Base-by-base conservation (phyloP, 306 rosid genomes). In the Abrus precatorius region DNA sequence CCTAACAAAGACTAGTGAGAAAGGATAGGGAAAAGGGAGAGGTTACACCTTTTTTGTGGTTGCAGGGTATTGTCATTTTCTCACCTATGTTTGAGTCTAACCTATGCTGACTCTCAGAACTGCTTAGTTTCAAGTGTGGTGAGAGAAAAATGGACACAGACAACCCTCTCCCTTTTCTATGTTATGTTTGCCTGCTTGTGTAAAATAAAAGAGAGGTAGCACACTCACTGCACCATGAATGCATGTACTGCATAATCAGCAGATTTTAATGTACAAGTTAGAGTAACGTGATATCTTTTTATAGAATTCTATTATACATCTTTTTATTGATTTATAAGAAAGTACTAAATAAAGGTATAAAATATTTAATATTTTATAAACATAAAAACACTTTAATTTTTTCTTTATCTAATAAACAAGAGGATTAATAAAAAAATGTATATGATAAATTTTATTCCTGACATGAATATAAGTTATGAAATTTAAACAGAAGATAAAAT, bases 61-160 rank as follows among this genome's bases (percentile, higher is more conserved):
- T 56, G 40, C 83, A 45, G 14, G 36, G 77, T 76, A 53, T 76
- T 44, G 85, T 80, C 84, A 85, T 61, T 79, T 72, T 74, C 71
- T 68, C 80, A 82, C 71, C 64, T 64, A 28, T 55, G 33, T 49
- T 68, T 49, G 14, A 80, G 48, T 74, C 74, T 54, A 34, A 41
- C 49, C 20, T 59, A 66, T 62, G 0, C 43, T 48, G 41, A 82
- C 40, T 57, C 76, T 82, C 43, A 48, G 27, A 3, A 48, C 38
- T 57, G 30, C 40, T 49, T 40, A 13, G 66, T 67, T 65, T 81
- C 75, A 64, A 53, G 45, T 59, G 9, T 2, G 0, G 11, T 70
- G 27, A 53, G 20, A 20, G 9, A 33, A 44, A 45, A 68, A 62
- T 47, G 72, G 3, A 63, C 27, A 64, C n/a, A 68, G 20, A 44